Conservation (phyloP, 2,329 filamentous ascomycete genomes). For the Sporothrix schenckii region DNA sequence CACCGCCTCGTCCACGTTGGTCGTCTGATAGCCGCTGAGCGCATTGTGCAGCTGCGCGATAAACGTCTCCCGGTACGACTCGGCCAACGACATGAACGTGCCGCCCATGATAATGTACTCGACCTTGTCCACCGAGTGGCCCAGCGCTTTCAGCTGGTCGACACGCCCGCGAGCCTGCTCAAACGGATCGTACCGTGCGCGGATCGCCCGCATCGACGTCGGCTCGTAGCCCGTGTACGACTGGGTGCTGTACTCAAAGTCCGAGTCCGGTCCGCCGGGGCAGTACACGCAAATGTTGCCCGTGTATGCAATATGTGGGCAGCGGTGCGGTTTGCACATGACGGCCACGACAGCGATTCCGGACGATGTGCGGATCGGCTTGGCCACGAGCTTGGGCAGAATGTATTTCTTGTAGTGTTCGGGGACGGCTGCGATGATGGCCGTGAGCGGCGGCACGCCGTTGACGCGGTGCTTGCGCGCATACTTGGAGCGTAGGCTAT, state of each 20-base stretch:
- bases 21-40: constrained; percentile 91
- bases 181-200: constrained; percentile 95
- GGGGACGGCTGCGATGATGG: constrained; percentile 97
- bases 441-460: constrained; percentile 87
- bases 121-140: constrained; percentile 97
- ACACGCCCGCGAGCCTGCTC: constrained; percentile 95
- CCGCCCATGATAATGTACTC: constrained; percentile 99
- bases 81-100: constrained; percentile 95
- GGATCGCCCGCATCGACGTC: constrained; percentile 96
- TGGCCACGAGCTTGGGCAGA: constrained; percentile 91
- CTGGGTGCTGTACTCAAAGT: constrained; percentile 98
- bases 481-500: constrained; percentile 80
- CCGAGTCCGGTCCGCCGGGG: constrained; percentile 93
- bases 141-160: constrained; percentile 92
- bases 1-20: constrained; percentile 93
- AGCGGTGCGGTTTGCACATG: constrained; percentile 99
- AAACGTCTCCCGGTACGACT: constrained; percentile 88
- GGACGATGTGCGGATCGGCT: constrained; percentile 75
- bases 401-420: constrained; percentile 99
- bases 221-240: constrained; percentile 99
- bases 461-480: constrained; percentile 90
- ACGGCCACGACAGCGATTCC: constrained; percentile 98
- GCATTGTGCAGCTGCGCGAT: constrained; percentile 97
- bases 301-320: constrained; percentile 96
- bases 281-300: constrained; percentile 99